Base-by-base conservation (phyloP, 352 stramenopile genomes). In the Thraustotheca clavata region DNA sequence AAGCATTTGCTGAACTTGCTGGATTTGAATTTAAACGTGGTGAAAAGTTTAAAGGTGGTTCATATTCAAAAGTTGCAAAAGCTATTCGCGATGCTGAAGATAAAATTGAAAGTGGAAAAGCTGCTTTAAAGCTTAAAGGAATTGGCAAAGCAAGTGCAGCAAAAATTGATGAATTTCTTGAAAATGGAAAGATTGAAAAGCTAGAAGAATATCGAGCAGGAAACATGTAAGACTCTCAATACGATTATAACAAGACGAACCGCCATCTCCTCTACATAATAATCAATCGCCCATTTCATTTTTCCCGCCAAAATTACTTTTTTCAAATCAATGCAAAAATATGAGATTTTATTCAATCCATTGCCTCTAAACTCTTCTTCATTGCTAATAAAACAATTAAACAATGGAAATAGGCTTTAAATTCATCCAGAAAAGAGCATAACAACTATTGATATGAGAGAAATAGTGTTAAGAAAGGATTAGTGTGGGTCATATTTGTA, bases 81-180 rank as follows among this genome's bases (percentile, higher is more conserved):
- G 82, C 86, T 4, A 87, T 95, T 46, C 81, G 81, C 24, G 82
- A 92, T 31, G 69, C 72, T 47, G 80, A 89, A 36, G 69, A 74
- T 2, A 68, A 71, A 26, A 85, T 95, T 73, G 75, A 63, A 20
- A 76, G 71, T 18, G 86, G 86, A 47, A 95, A 95, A 62, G 71
- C 89, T 40, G 83, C 83, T 7, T 70, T 80, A 46, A 93, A 95
- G 63, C 73, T 95, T 54, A 89, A 91, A 62, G 81, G 81, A 29
- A 83, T 95, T 9, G 86, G 86, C 63, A 95, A 95, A 66, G 83
- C 79, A 5, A 85, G 81, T 0, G 80, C 72, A 18, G 70, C 69
- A 31, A 91, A 90, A 71, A 94, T 95, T 60, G 86, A 95, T 50
- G 86, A 95, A 67, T 93, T 90, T 55, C 50, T 95, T 8, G 80